Evolutionary conservation across 2,329 filamentous ascomycete species (phyloP), one percentile per base, ranked within the genome.

Genomic region (Fusarium sp.): DNA sequence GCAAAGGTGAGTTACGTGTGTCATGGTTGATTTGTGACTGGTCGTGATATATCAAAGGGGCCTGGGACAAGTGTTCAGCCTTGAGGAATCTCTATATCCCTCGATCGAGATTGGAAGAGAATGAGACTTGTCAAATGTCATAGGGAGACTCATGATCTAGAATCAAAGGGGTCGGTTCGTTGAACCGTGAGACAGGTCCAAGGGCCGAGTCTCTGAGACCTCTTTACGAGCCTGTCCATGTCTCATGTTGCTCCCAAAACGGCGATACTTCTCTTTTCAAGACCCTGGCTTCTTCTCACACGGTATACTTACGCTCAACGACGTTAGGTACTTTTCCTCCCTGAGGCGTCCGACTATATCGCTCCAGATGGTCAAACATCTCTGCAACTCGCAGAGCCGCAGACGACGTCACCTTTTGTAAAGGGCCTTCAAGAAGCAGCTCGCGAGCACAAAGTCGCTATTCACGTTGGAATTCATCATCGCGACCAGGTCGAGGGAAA

Each of bases 281-380:
- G 24, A 47, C 42, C 45, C 47, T 44, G 31, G 24, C 26, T 39
- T 19, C 56, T 67, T 58, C 57, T 73, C 57, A 69, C 57, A 69
- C 57, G 54, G 70, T 73, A 63, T 74, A 73, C 71, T 71, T 64
- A 73, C 63, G 40, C 19, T 14, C 49, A 14, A 40, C 17, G 10
- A 24, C 66, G 92, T 15, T 58, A 65, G 88, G 89, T 92, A 19
- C 87, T 98, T 50, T 98, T 98, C 82, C 90, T 98, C 54, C 95
- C 95, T 14, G 95, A 98, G 85, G 95, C 95, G 24, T 89, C 89
- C 58, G 94, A 97, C 82, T 98, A 97, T 83, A 94, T 98, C 73
- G 91, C 89, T 21, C 84, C 86, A 3, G 90, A 89, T 1, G 84
- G 90, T 4, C 79, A 87, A 13, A 90, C 94, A 73, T 92, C 91